Conservation (phyloP, 192 early-diverging fungal genomes). For the Coemansia umbellata region DNA sequence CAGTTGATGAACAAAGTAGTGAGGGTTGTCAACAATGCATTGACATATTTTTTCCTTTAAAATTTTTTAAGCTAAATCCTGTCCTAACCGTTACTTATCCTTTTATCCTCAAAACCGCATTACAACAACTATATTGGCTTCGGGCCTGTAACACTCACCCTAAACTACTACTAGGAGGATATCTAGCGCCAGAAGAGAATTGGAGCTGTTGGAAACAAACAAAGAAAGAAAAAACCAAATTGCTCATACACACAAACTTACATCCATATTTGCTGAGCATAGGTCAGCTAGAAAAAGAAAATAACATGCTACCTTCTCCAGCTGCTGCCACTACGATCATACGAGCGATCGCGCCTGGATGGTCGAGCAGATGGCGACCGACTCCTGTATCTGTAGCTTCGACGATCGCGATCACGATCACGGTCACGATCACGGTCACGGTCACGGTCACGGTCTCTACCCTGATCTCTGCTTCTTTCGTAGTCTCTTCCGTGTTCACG, state of each 20-base stretch:
- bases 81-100: no score
- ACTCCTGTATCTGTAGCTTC: constrained; percentile 24
- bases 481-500: constrained; percentile 5
- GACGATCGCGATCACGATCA: constrained; percentile 19
- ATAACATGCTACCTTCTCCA: background rate
- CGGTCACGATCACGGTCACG: constrained; percentile 13
- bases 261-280: no score
- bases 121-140: no score
- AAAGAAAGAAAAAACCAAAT: background rate
- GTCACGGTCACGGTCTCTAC: background rate
- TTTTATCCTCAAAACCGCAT: no score
- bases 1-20: no score
- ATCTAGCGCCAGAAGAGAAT: no score
- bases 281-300: no score
- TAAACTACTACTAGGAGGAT: no score
- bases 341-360: constrained; percentile 40
- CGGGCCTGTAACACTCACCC: no score
- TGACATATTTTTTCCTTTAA: no score
- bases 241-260: background rate
- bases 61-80: no score
- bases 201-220: background rate
- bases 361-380: constrained; percentile 40
- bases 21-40: background rate
- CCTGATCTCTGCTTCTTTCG: constrained; percentile 3
- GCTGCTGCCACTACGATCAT: constrained; percentile 25